phyloP scores from a whole-genome alignment of 345 rosid genomes.

The Eutrema heterophyllum region DNA sequence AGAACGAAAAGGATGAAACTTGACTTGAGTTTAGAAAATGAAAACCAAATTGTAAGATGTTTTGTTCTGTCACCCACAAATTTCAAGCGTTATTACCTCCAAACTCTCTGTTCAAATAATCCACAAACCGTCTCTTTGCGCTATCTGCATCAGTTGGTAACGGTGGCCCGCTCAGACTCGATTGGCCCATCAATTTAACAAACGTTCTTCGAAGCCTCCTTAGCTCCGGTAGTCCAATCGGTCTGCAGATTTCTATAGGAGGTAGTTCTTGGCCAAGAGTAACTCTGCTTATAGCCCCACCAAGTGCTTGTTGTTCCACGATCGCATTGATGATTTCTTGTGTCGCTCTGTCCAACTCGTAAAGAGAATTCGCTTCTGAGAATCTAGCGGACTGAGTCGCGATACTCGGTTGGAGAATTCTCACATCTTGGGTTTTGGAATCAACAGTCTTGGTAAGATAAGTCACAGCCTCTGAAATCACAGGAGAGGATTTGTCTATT shows the following conservation, averaged over 20 bases:
- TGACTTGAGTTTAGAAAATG: background rate
- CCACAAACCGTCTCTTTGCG: conserved; percentile 88
- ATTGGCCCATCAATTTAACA: conserved; percentile 80
- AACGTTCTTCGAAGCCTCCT: conserved; percentile 80
- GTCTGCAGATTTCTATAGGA: conserved; percentile 47
- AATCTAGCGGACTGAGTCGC: conserved; percentile 70
- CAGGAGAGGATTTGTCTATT: conserved; percentile 54
- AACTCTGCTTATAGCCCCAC: conserved; percentile 62
- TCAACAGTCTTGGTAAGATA: conserved; percentile 76
- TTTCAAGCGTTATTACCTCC: conserved; percentile 40
- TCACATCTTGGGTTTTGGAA: conserved; percentile 67
- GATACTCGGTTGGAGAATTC: conserved; percentile 84
- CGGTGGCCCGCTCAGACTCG: conserved; percentile 82
- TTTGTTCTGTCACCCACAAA: background rate
- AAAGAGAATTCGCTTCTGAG: conserved; percentile 79
- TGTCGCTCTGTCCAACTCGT: conserved; percentile 83
- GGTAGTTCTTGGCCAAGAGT: conserved; percentile 60
- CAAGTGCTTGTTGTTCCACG: conserved; percentile 74
- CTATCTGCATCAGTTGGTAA: conserved; percentile 85
- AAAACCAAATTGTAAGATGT: background rate
- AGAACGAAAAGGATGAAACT: background rate
- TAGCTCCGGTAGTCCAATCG: conserved; percentile 85
- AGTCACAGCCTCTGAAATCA: conserved; percentile 64
- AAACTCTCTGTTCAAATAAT: conserved; percentile 90
- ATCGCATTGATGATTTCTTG: conserved; percentile 71